Evolutionary conservation across 2,329 filamentous ascomycete genomes (phyloP).

Genomic region (Monosporascus cannonballus): DNA sequence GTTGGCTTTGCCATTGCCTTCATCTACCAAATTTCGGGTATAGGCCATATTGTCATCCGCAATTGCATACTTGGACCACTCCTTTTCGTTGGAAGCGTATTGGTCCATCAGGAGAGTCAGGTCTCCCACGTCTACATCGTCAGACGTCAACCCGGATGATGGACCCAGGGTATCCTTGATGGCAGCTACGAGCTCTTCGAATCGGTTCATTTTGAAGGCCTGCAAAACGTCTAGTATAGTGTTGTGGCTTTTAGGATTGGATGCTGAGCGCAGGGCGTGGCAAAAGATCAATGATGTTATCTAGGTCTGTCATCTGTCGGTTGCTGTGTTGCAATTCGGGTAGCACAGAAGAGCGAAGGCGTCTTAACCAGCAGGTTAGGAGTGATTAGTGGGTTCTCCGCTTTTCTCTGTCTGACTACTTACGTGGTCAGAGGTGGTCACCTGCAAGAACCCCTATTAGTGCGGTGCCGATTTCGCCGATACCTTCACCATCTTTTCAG

Average conservation of each 20-base stretch:
- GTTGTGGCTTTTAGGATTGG: background rate
- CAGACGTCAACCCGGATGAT: slow-evolving; percentile 74
- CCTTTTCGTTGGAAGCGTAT: slow-evolving; percentile 61
- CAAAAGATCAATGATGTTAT: slow-evolving; percentile 2
- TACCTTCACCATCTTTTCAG: background rate
- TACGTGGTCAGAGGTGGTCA: background rate
- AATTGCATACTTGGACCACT: slow-evolving; percentile 73
- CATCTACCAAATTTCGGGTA: slow-evolving; percentile 83
- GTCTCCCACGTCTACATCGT: slow-evolving; percentile 70
- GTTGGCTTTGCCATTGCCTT: slow-evolving; percentile 67
- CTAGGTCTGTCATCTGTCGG: no score
- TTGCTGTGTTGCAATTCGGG: background rate
- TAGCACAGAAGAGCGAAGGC: background rate
- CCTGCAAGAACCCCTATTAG: slow-evolving; percentile 1
- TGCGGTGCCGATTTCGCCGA: slow-evolving; percentile 10
- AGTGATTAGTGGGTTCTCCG: background rate
- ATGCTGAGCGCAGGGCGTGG: slow-evolving; percentile 2
- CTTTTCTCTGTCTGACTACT: background rate
- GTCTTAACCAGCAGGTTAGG: background rate
- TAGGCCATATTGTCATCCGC: slow-evolving; percentile 66
- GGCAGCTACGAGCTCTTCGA: slow-evolving; percentile 65
- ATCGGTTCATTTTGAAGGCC: slow-evolving; percentile 35
- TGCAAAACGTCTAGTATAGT: background rate
- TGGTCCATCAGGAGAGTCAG: slow-evolving; percentile 67
- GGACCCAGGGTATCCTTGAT: slow-evolving; percentile 72